Percentiles rank a stretch among this genome's conserved stretches.
phyloP scores from a whole-genome alignment of 139 green algal species.

The Parachlorella kessleri region DNA sequence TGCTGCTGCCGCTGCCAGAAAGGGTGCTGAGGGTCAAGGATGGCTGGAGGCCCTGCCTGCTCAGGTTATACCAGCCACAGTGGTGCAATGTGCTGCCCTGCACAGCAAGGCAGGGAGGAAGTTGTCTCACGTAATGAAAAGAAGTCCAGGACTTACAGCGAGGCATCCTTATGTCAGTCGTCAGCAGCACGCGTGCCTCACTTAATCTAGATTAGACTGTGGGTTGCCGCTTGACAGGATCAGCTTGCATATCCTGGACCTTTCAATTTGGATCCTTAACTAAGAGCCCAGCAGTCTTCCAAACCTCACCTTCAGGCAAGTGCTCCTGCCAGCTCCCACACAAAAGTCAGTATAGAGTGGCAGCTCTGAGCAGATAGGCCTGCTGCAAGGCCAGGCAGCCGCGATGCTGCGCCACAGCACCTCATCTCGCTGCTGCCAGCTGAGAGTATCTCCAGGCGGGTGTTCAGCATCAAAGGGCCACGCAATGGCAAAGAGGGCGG shows the following conservation, averaged over 20 bases:
- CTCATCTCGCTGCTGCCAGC: slow-evolving; percentile 29
- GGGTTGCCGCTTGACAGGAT: no score
- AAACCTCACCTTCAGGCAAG: no score
- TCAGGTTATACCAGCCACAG: slow-evolving; percentile 29
- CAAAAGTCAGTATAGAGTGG: slow-evolving; percentile 31
- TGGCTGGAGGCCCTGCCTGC: slow-evolving; percentile 27
- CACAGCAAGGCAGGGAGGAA: not conserved
- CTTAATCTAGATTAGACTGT: no score
- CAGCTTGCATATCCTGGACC: no score
- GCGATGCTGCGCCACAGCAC: slow-evolving; percentile 29
- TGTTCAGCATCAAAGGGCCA: slow-evolving; percentile 38
- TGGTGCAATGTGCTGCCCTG: not conserved
- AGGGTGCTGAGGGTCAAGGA: not conserved
- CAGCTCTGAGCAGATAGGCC: not conserved
- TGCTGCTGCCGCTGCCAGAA: not conserved
- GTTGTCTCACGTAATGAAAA: no score
- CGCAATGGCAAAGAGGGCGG: slow-evolving; percentile 34
- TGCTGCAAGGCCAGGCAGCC: not conserved
- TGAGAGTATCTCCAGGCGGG: not conserved
- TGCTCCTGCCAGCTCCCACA: slow-evolving; percentile 18
- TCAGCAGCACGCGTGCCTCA: no score
- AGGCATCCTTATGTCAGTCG: no score
- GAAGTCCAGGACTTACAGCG: no score
- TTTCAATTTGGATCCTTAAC: no score
- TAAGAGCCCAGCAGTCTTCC: no score